Evolutionary conservation across 345 rosid species (phyloP), one percentile per base, ranked within the genome.

Genomic region (Limnanthes douglasii): DNA sequence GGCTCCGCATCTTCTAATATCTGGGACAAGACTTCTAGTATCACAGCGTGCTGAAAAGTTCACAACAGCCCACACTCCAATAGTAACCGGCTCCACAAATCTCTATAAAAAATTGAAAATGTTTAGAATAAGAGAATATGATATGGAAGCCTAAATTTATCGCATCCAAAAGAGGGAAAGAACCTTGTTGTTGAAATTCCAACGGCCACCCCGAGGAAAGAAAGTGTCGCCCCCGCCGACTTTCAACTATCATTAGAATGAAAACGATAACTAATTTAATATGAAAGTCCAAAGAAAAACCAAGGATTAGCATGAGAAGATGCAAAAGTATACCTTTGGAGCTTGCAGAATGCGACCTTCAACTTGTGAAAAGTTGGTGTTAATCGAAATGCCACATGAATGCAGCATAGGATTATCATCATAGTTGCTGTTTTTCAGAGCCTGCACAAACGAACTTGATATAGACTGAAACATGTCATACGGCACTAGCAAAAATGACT

Each of bases 101-200:
- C 68, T 68, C 97, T 83, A 50, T 11, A 31, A 31, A 51, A 37
- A 28, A 9, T 26, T 13, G 16, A 30, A 15, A 19, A 31, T 43
- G 18, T 8, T 9, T 13, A 1, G 14, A 27, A 46, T 25, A 23
- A 53, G 25, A 43, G 39, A 17, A 5, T 34, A 23, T 17, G n/a
- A 26, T 12, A 26, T 8, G 2, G 30, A 2, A 26, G n/a, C 3
- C n/a, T 12, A 26, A 26, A 6, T 26, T 12, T 2, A 2, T 26
- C 25, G 34, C 22, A 31, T 20, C 47, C 1, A 28, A 5, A 14
- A 29, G 17, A 20, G 8, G 33, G 18, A 18, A 48, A 17, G 5
- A 13, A 83, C 97, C 97, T 88, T 88, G 12, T 83, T 76, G 51
- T 83, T 88, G 27, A 88, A 79, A 45, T 83, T 88, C 97, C 97